Percentiles rank a stretch among this genome's conserved stretches.
Conservation (phyloP, 768 basidiomycete genomes). For the Mrakia gelida region DNA sequence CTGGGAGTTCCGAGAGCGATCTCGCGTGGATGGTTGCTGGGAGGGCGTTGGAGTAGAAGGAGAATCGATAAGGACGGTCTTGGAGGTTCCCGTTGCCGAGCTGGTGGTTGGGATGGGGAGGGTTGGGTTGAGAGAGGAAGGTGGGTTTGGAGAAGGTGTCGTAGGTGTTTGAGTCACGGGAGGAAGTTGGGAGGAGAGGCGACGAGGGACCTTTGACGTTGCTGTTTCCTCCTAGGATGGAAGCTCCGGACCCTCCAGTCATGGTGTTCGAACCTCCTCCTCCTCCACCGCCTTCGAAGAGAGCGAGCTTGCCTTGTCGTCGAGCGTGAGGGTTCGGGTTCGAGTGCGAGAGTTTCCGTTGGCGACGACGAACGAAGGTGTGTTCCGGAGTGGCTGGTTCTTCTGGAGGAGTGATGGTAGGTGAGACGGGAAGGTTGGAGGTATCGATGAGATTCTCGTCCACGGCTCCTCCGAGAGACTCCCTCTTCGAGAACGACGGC, state of each 20-base stretch:
- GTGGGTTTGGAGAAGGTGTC: neutral
- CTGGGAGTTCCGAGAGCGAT: constrained; percentile 85
- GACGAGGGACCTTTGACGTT: neutral
- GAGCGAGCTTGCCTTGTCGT: constrained; percentile 71
- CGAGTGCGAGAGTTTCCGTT: constrained; percentile 83
- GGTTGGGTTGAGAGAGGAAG: constrained; percentile 8
- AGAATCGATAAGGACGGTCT: constrained; percentile 92
- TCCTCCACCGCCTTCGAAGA: constrained; percentile 67
- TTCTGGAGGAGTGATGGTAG: constrained; percentile 15
- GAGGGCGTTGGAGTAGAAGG: constrained; percentile 92
- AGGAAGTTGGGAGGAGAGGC: constrained; percentile 6
- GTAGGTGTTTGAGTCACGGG: constrained; percentile 13
- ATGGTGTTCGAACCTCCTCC: constrained; percentile 40
- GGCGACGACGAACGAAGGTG: constrained; percentile 52
- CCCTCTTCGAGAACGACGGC: constrained; percentile 18
- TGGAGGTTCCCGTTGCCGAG: constrained; percentile 45
- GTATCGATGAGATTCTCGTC: constrained; percentile 23
- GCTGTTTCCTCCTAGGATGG: neutral
- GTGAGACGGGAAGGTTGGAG: constrained; percentile 33
- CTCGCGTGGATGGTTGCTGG: constrained; percentile 92
- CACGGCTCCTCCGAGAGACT: constrained; percentile 1
- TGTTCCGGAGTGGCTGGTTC: neutral
- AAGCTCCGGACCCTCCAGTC: neutral
- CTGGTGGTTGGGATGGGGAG: constrained; percentile 25
- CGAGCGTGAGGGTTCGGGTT: constrained; percentile 50